Base-by-base conservation (phyloP, 441 rosid species). In the Hura crepitans region DNA sequence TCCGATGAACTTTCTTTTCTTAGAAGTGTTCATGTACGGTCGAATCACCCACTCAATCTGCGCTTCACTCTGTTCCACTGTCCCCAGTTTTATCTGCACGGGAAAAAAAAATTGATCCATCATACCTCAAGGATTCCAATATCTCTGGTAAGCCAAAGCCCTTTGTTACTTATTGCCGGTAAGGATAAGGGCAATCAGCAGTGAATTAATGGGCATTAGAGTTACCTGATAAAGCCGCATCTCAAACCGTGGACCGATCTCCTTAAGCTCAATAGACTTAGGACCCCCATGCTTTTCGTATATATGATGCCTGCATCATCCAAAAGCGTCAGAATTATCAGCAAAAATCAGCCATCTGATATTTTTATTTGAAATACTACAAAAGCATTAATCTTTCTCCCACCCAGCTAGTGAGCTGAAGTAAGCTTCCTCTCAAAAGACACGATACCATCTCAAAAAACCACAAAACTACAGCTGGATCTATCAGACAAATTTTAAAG, bases 201-300 rank as follows among this genome's bases (percentile, higher is more conserved):
- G 30, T 63, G 5, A 35, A 56, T 45, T 35, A 5, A 18, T 59
- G 45, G 60, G 20, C 49, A 27, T 31, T 31, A 58, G 33, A 65
- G 17, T 65, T 82, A 95, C 98, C 92, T 90, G 89, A 83, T 90
- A 92, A 27, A 87, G 93, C 62, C 87, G 87, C 85, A 92, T 74
- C 76, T 95, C 99, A 66, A 92, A 95, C 31, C 97, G 82, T 35
- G 98, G 99, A 74, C 99, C 99, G 33, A 90, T 78, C 71, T 92
- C 98, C 80, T 83, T 85, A 65, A 95, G 90, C 78, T 88, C 97
- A 30, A 90, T 50, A 25, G 96, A 80, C 76, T 89, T 92, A 1
- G 97, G 96, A 65, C 96, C 96, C 6, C 87, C 92, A 42, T 68
- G 85, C 79, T 86, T 90, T 72, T 89, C 95, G 71, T 85, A 92